phyloP scores from a whole-genome alignment of 176 grass and related monocot species.

The Rhynchospora breviuscula region DNA sequence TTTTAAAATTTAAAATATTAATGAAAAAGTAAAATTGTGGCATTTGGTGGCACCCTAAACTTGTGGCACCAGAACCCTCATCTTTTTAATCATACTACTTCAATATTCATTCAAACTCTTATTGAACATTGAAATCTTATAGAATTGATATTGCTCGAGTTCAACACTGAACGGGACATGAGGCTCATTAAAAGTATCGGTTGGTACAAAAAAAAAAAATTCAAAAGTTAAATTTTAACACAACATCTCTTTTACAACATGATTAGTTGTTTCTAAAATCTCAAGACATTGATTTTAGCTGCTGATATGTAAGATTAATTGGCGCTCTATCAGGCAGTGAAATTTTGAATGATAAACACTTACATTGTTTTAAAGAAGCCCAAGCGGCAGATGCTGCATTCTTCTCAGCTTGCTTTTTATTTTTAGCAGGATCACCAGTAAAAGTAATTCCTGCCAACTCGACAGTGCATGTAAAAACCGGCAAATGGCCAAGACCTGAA shows the following conservation, averaged over 20 bases:
- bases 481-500: constrained; percentile 80
- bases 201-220: background rate
- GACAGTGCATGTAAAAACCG: constrained; percentile 94
- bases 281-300: background rate
- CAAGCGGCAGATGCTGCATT: constrained; percentile 89
- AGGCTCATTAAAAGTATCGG: background rate
- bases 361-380: constrained; percentile 87
- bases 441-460: constrained; percentile 88
- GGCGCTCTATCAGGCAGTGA: background rate
- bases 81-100: background rate
- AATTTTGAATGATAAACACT: constrained; percentile 20
- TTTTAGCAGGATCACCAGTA: constrained; percentile 78
- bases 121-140: background rate
- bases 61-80: too few species aligned
- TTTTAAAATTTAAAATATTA: too few species aligned
- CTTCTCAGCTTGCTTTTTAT: constrained; percentile 97
- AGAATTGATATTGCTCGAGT: background rate
- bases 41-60: too few species aligned
- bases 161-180: background rate
- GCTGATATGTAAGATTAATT: background rate
- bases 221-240: background rate
- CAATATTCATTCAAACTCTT: too few species aligned
- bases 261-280: background rate
- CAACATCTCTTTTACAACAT: background rate
- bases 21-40: too few species aligned